Evolutionary conservation across 441 rosid genomes (phyloP), one percentile per base, ranked within the genome.

Genomic region (Jatropha multifida): DNA sequence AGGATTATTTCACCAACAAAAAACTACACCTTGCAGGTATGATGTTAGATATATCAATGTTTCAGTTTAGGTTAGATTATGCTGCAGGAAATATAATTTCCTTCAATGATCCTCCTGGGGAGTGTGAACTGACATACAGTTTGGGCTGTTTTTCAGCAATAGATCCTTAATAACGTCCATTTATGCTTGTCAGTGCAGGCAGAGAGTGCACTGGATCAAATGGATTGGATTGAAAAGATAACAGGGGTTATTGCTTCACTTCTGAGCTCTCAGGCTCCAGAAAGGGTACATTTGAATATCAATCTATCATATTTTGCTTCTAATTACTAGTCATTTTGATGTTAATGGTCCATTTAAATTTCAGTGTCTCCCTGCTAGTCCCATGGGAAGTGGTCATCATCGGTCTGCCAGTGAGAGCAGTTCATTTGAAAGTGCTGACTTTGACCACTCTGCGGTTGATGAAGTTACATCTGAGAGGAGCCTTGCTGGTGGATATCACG

Each of bases 141-240:
- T 76, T 70, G 68, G 44, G 14, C n/a, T 55, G 37, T 17, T 32
- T 48, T 55, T 63, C 56, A 73, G 74, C 38, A 51, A 62, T 66
- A 78, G 82, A 79, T 80, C 77, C 79, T 84, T 79, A 79, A 81
- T 77, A 68, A 82, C 80, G 74, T 86, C 85, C 80, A 77, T 78
- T 85, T 85, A 48, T 85, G 82, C 88, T 87, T 85, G 98, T 93
- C 94, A 86, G 92, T 86, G 92, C 98, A 97, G 99, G 99, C 99
- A 82, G 99, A 97, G 86, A 97, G 99, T 81, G 94, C 94, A 54
- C 85, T 89, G 56, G 99, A 97, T 87, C 99, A 94, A 85, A 97
- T 88, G 97, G 99, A 97, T 83, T 94, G 99, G 99, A 91, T 97
- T 79, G 99, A 97, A 76, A 97, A 97, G 88, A 97, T 94, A 84